Evolutionary conservation across 768 basidiomycete genomes (phyloP).

Genomic region (Panaeolus cyanescens): DNA sequence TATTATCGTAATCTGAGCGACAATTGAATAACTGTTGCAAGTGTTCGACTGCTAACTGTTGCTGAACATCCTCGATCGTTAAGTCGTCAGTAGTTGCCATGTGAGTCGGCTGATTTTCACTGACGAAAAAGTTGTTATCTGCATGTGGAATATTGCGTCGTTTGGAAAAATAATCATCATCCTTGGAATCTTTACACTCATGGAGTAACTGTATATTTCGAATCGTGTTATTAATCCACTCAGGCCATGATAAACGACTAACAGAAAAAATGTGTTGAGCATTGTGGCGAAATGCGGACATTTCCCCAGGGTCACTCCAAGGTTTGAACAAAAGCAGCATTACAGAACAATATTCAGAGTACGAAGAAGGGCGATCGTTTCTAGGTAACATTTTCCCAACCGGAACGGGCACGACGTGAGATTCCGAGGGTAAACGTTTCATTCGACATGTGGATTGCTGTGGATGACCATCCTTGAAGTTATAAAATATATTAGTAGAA

Average conservation of each 20-base stretch:
- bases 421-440: not conserved
- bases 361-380: constrained; percentile 16
- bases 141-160: not conserved
- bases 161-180: constrained; percentile 28
- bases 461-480: constrained; percentile 16
- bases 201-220: constrained; percentile 43
- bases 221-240: constrained; percentile 18
- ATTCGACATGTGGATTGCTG: constrained; percentile 20
- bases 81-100: too few relatives aligned
- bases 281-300: constrained; percentile 24
- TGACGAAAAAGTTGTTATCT: too few relatives aligned
- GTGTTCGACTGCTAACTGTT: too few relatives aligned
- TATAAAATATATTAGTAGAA: not conserved
- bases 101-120: not conserved
- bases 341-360: constrained; percentile 26
- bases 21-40: too few relatives aligned
- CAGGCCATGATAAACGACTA: not conserved
- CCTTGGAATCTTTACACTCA: constrained; percentile 37
- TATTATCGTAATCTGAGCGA: too few relatives aligned
- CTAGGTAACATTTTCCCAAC: constrained; percentile 38
- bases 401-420: constrained; percentile 28
- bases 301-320: constrained; percentile 32
- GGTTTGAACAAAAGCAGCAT: constrained; percentile 48
- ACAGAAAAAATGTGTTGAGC: constrained; percentile 18
- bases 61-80: too few relatives aligned